Evolutionary conservation across 2,329 filamentous ascomycete species (phyloP).

Genomic region (Tolypocladium tundrense): DNA sequence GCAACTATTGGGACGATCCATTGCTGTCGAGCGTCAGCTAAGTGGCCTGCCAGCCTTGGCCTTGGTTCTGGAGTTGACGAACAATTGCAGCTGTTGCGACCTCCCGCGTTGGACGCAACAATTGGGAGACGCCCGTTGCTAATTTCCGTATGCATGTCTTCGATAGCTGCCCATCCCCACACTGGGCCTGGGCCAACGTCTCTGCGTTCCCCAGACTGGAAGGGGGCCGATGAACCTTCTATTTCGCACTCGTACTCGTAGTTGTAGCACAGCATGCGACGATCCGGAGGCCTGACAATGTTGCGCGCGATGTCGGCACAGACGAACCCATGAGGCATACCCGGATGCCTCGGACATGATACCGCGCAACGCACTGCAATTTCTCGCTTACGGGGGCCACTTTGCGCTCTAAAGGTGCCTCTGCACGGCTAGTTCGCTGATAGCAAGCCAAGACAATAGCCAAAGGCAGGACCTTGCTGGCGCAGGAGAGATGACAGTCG

Average conservation of each 20-base stretch:
- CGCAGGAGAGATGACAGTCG: background rate
- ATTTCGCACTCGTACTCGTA: too few relatives aligned
- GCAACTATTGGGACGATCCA: background rate
- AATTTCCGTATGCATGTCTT: background rate
- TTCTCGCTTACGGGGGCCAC: background rate
- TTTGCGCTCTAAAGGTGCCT: background rate
- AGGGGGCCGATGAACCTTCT: too few relatives aligned
- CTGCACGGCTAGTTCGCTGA: background rate
- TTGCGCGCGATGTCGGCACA: background rate
- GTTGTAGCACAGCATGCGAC: background rate
- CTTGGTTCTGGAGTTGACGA: background rate
- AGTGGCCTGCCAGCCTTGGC: background rate
- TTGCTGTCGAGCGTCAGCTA: background rate
- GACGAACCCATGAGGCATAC: background rate
- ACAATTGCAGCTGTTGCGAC: background rate
- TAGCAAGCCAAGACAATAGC: background rate
- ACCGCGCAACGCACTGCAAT: background rate
- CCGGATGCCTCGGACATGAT: background rate
- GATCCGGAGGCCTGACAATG: background rate
- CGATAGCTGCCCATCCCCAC: background rate
- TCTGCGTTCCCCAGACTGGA: background rate
- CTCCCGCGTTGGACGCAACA: background rate
- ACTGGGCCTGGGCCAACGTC: background rate
- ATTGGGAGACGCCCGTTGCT: background rate
- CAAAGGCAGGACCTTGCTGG: background rate